Base-by-base conservation (phyloP, 768 basidiomycete species). In the Chalciporus pseudorubinellus region DNA sequence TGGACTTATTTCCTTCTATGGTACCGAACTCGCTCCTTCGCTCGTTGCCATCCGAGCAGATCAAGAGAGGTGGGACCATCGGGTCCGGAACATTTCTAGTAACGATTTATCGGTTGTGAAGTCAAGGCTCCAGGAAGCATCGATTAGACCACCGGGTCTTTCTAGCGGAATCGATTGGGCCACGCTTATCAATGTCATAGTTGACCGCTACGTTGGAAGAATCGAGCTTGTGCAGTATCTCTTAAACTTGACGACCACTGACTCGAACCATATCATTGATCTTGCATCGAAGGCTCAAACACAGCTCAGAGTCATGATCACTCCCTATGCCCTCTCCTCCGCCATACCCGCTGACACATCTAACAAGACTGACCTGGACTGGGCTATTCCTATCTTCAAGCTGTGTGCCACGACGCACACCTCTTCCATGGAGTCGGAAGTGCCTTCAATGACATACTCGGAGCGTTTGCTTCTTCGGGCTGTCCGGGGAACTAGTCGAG, bases 91-190 rank as follows among this genome's bases (percentile, higher is more conserved):
- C 12, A 31, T 31, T 6, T 56, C 51, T 21, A 19, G n/a, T 8
- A 39, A 56, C 16, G 57, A 59, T 29, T 18, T 44, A 9, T 20
- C 26, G 6, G 40, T 11, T 3, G 29, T 48, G 16, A 56, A 14
- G 36, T 39, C 31, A 9, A 38, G 34, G 12, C 41, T 59, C 13
- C 31, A 10, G 14, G 48, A 56, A 12, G 42, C 21, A n/a, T 21
- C 56, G 21, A 19, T n/a, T 24, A 10, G 41, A 19, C 39, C 53
- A 18, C 39, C 20, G 8, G 34, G 26, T 6, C 48, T 40, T 11
- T 48, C 50, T 1, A 74, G 70, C 40, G 67, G 67, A 0, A 51
- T 77, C 4, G 75, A 79, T 55, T 79, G 78, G 78, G 58, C 60
- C 22, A 65, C 67, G 5, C 60, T 77, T 34, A 56, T 69, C 16